Base-by-base conservation (phyloP, 1,284 basidiomycete genomes). In the Erythrobasidium hasegawianum region DNA sequence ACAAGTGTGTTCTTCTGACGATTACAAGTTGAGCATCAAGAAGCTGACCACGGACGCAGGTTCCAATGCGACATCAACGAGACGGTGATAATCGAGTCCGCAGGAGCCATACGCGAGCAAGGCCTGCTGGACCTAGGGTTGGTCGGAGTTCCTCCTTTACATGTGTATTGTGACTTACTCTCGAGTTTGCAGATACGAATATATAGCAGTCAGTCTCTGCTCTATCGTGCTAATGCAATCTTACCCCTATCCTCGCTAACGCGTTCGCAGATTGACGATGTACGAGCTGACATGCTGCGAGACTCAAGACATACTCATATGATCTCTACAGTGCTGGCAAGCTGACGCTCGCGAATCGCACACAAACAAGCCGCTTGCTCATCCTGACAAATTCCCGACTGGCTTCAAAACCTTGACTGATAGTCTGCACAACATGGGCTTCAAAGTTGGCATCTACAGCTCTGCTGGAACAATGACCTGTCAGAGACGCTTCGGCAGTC, bases 371-470 rank as follows among this genome's bases (percentile, higher is more conserved):
- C 75, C 78, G 1, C 59, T 74, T 11, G 72, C 74, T 10, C 78
- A 83, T 69, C 74, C 79, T 1, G 69, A 68, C 9, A 78, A 77
- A 50, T 83, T 83, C 65, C 82, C 82, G 0, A 76, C 76, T 20
- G 82, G 82, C 0, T 78, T 83, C 61, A 79, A 80, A 58, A 72
- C 69, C 16, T 70, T 83, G 8, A 72, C 79, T 10, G 72, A 75
- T 59, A 71, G 80, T 45, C 76, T 82, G 3, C 80, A 81, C 68
- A 72, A 69, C 8, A 64, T 81, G 62, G 81, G 81, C 0, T 72
- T 83, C 18, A 80, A 81, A 71, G 79, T 79, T 54, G 81, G 81
- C 0, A 81, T 83, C 20, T 83, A 83, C 71, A 81, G 80, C 53
- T 76, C 76, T 64, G 81, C 81, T 1, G 82, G 82, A 68, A 77